Percentiles rank a stretch among this genome's conserved stretches.
Evolutionary conservation across 306 rosid species (phyloP).

Genomic region (Corylus heterophylla): DNA sequence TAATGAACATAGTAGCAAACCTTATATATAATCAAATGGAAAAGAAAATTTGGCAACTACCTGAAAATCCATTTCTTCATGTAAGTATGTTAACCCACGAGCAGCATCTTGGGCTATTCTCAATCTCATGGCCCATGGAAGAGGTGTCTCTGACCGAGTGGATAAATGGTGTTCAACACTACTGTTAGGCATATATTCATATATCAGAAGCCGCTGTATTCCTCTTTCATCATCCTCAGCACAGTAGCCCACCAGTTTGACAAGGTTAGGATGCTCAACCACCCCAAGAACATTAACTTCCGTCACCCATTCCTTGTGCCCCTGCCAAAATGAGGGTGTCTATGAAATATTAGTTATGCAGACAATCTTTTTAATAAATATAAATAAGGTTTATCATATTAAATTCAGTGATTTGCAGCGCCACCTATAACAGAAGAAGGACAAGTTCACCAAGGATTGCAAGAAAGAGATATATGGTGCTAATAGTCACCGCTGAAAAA

Average conservation of each 20-base stretch:
- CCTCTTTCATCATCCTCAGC: constrained; percentile 99
- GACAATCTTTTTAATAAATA: background rate
- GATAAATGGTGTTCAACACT: constrained; percentile 84
- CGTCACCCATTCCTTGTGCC: constrained; percentile 98
- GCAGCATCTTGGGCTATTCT: constrained; percentile 92
- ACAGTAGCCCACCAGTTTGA: constrained; percentile 90
- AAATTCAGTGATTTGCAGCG: background rate
- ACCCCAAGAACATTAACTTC: constrained; percentile 97
- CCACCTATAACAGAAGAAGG: background rate
- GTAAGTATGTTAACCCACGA: constrained; percentile 84
- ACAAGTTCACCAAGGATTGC: background rate
- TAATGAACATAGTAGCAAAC: constrained; percentile 9
- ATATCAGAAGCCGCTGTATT: constrained; percentile 85
- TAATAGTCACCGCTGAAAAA: background rate
- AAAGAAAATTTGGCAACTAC: constrained; percentile 34
- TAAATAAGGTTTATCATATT: background rate
- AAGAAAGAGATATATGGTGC: background rate
- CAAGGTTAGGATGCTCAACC: constrained; percentile 95
- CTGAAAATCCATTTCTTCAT: constrained; percentile 94
- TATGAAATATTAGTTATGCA: background rate
- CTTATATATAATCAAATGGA: constrained; percentile 11
- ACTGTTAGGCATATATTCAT: constrained; percentile 83
- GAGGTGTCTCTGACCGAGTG: constrained; percentile 57
- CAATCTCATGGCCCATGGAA: constrained; percentile 78
- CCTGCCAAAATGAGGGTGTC: constrained; percentile 46